Evolutionary conservation across 2,329 filamentous ascomycete species (phyloP).

Genomic region (Claviceps quebecensis): DNA sequence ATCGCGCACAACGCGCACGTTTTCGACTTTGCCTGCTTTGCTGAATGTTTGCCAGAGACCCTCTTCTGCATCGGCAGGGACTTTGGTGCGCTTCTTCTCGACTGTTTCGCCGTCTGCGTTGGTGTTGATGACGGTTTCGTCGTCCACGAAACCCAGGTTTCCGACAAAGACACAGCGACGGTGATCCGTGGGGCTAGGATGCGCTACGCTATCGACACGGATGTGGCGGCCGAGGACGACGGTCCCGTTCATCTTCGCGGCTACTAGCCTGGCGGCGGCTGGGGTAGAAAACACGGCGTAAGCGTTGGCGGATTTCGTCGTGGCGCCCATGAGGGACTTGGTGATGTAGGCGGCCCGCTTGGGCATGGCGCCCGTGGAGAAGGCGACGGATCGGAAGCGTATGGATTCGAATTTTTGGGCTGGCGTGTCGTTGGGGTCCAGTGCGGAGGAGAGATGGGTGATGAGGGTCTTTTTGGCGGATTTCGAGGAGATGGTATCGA

Average conservation of each 20-base stretch:
- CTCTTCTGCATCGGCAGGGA: conserved; percentile 79
- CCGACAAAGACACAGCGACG: conserved; percentile 90
- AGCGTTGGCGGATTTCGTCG: conserved; percentile 85
- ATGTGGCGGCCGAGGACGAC: conserved; percentile 76
- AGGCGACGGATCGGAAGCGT: conserved; percentile 87
- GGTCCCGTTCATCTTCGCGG: conserved; percentile 67
- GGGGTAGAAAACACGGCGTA: conserved; percentile 78
- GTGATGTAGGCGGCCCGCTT: conserved; percentile 93
- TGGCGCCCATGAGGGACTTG: conserved; percentile 78
- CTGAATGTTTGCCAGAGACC: conserved; percentile 75
- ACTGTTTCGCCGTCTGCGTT: conserved; percentile 51
- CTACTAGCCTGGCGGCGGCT: conserved; percentile 61
- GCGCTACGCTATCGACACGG: conserved; percentile 79
- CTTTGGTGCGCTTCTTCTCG: conserved; percentile 59
- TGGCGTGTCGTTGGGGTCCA: conserved; percentile 37
- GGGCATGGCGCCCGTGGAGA: conserved; percentile 60
- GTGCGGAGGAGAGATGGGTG: conserved; percentile 63
- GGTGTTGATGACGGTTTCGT: conserved; percentile 59
- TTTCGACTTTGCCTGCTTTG: conserved; percentile 70
- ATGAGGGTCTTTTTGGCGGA: conserved; percentile 64
- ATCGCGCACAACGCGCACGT: conserved; percentile 83
- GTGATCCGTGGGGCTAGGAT: conserved; percentile 71
- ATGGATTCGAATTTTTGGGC: conserved; percentile 74
- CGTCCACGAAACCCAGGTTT: conserved; percentile 90
- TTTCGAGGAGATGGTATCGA: conserved; percentile 69